Evolutionary conservation across 306 rosid genomes (phyloP).

Genomic region (Luffa aegyptiaca): DNA sequence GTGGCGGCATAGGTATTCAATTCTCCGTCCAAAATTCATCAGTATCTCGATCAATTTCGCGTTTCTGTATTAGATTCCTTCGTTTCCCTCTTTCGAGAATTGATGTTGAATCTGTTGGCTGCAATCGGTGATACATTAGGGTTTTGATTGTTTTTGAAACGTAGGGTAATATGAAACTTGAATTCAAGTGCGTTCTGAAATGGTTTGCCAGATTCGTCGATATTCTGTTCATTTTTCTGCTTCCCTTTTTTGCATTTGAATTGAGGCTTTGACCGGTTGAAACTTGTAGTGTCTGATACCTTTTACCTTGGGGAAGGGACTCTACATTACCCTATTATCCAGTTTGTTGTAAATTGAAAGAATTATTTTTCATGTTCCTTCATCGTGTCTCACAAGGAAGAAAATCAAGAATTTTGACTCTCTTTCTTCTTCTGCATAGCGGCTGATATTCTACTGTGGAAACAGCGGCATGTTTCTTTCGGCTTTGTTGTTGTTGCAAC

Average conservation of each 20-base stretch:
- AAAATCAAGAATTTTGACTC: not conserved
- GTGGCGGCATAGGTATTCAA: slow-evolving; percentile 25
- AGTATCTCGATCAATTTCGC: not conserved
- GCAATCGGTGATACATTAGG: not conserved
- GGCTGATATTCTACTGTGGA: slow-evolving; percentile 77
- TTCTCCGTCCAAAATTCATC: not conserved
- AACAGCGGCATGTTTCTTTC: slow-evolving; percentile 49
- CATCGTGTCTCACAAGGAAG: not conserved
- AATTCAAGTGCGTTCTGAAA: not conserved
- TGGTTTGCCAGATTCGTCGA: not conserved
- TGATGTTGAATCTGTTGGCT: not conserved
- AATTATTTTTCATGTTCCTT: not conserved
- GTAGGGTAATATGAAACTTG: not conserved
- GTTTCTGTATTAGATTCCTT: not conserved
- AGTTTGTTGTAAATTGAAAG: not conserved
- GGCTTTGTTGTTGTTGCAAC: slow-evolving; percentile 67
- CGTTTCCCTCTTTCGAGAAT: not conserved
- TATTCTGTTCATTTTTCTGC: not conserved
- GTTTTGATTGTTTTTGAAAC: not conserved
- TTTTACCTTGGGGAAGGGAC: slow-evolving; percentile 1
- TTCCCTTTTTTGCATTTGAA: not conserved
- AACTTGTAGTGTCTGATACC: not conserved
- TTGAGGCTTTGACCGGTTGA: not conserved
- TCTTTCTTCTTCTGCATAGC: slow-evolving; percentile 26
- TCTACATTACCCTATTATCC: not conserved